A percentile compares a stretch with the other conserved stretches of the same genome.
Evolutionary conservation across 306 rosid genomes (phyloP).

Genomic region (Cucumis hystrix): DNA sequence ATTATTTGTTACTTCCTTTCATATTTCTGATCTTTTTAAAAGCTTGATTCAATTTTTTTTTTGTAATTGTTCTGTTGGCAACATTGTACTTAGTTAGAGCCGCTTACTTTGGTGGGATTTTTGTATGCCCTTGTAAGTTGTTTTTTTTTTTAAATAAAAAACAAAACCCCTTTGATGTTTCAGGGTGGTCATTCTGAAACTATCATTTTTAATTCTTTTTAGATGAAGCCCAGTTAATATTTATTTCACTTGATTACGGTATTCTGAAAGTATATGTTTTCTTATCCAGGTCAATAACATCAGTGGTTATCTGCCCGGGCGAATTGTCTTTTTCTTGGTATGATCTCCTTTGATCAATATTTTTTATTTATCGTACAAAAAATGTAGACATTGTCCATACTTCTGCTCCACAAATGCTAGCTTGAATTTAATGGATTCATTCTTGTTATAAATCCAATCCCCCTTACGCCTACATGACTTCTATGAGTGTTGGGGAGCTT

Average conservation of each 20-base stretch:
- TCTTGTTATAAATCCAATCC: neutral
- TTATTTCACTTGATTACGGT: slow-evolving; percentile 1
- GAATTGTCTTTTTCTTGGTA: slow-evolving; percentile 97
- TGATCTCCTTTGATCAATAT: slow-evolving; percentile 15
- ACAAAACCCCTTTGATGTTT: neutral
- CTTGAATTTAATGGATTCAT: neutral
- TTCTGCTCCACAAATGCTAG: neutral
- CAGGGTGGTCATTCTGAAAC: neutral
- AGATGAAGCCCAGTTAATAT: neutral
- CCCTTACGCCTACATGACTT: neutral
- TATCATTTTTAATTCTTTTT: neutral
- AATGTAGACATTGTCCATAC: slow-evolving; percentile 9
- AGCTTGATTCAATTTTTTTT: too few relatives aligned
- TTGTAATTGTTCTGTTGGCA: too few relatives aligned
- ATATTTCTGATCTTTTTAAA: neutral
- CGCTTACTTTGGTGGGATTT: too few relatives aligned
- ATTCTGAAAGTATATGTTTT: slow-evolving; percentile 11
- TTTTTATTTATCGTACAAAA: neutral
- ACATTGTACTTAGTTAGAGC: too few relatives aligned
- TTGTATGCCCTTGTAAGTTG: too few relatives aligned
- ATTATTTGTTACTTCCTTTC: slow-evolving; percentile 3
- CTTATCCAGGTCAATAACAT: slow-evolving; percentile 84
- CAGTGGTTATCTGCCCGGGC: slow-evolving; percentile 98
- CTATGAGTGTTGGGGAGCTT: neutral
- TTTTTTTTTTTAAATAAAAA: too few relatives aligned